Conservation (phyloP, 345 rosid species). For the Hypericum perforatum region DNA sequence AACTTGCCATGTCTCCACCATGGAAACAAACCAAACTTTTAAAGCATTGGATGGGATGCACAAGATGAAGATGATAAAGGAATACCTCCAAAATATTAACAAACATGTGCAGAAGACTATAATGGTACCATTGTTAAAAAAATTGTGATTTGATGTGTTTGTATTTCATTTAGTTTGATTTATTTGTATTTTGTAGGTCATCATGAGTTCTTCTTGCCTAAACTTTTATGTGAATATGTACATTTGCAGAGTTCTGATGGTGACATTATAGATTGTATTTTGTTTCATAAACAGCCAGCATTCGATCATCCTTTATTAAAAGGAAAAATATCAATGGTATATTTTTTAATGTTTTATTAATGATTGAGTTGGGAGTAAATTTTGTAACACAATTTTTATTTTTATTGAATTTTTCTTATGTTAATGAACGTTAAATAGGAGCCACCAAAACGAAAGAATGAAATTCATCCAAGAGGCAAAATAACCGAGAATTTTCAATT, state of each 20-base stretch:
- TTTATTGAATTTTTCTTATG: background rate
- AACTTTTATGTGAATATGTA: background rate
- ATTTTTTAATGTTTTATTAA: background rate
- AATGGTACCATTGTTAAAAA: background rate
- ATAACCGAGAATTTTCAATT: constrained; percentile 45
- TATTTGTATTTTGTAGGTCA: background rate
- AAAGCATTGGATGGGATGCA: constrained; percentile 29
- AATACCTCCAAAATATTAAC: constrained; percentile 68
- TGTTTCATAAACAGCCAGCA: constrained; percentile 73
- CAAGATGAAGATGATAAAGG: constrained; percentile 44
- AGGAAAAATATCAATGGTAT: constrained; percentile 67
- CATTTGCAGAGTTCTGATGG: constrained; percentile 71
- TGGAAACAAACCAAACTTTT: constrained; percentile 46
- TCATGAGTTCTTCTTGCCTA: constrained; percentile 5
- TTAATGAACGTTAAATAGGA: constrained; percentile 34
- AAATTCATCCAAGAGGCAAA: constrained; percentile 21
- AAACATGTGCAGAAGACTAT: constrained; percentile 68
- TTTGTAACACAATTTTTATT: background rate
- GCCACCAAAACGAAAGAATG: constrained; percentile 58
- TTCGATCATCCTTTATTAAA: constrained; percentile 74
- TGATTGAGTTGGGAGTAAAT: too few species aligned
- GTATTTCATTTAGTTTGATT: background rate
- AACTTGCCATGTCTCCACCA: constrained; percentile 29
- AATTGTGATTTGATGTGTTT: too few species aligned
- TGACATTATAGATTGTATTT: constrained; percentile 75